Conservation (phyloP, 208 protist genomes). For the Trypanosoma conorhini region DNA sequence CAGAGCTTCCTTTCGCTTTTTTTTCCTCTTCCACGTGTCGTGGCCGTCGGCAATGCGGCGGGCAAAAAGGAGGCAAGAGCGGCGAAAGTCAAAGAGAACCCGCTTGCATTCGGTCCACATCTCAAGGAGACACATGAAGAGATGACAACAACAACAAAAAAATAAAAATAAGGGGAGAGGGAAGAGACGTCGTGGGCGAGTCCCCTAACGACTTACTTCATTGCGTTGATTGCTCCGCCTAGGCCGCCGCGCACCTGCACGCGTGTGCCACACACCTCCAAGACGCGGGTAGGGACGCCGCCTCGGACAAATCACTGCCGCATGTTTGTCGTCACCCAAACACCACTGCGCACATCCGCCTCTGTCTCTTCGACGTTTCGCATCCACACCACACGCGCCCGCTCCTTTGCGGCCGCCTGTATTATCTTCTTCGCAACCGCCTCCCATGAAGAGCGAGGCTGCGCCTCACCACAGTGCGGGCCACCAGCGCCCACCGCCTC, state of each 20-base stretch:
- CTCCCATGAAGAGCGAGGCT: slow-evolving; percentile 39
- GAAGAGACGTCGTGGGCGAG: no score
- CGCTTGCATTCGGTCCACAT: not conserved
- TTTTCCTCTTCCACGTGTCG: slow-evolving; percentile 3
- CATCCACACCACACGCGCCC: slow-evolving; percentile 64
- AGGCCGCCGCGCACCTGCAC: no score
- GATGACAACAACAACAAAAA: not conserved
- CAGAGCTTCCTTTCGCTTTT: slow-evolving; percentile 9
- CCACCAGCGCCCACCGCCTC: slow-evolving; percentile 31
- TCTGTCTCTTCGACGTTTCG: slow-evolving; percentile 61
- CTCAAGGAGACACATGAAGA: not conserved
- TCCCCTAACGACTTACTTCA: no score
- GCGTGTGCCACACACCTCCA: not conserved
- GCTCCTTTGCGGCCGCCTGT: slow-evolving; percentile 45
- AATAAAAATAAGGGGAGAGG: no score
- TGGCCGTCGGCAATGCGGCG: not conserved
- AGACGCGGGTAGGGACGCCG: not conserved
- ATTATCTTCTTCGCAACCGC: slow-evolving; percentile 46
- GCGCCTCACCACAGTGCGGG: not conserved
- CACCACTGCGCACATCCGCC: slow-evolving; percentile 39
- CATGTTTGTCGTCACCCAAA: slow-evolving; percentile 82
- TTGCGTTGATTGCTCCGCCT: no score
- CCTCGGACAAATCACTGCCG: slow-evolving; percentile 26
- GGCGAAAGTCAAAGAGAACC: slow-evolving; percentile 14
- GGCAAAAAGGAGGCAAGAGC: not conserved